Percentiles rank a stretch among this genome's conserved stretches.
These are phyloP conservation scores for Trametes cingulata DNA, from an alignment of 768 basidiomycete species.

Conservation along the genomic window DNA sequence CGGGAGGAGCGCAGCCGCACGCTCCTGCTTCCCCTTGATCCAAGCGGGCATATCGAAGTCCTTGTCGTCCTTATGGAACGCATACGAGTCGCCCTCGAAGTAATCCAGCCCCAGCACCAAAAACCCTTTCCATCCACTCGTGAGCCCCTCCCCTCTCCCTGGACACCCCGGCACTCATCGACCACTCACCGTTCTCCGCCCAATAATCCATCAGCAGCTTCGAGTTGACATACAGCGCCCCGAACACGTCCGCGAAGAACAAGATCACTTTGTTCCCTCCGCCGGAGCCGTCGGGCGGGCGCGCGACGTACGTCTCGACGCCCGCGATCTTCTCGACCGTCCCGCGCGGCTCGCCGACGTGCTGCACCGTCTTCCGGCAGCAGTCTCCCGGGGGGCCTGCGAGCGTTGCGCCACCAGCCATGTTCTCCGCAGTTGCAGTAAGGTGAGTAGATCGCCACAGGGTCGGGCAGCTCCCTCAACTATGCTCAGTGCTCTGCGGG, in stretches of 20 bases:
- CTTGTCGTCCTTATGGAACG: constrained; percentile 39
- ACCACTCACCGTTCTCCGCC: constrained; percentile 51
- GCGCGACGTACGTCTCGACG: constrained; percentile 55
- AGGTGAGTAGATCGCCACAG: too few relatives aligned
- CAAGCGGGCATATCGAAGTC: constrained; percentile 43
- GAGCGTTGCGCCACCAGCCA: not conserved
- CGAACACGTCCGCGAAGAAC: constrained; percentile 60
- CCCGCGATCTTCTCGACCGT: constrained; percentile 41
- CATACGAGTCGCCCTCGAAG: constrained; percentile 59
- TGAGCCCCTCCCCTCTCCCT: too few relatives aligned
- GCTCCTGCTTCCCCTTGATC: constrained; percentile 37
- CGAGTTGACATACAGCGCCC: constrained; percentile 59
- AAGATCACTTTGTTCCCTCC: constrained; percentile 48
- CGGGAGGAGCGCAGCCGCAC: constrained; percentile 44
- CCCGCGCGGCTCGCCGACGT: constrained; percentile 51
- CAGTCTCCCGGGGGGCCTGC: constrained; percentile 40
- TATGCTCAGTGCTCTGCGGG: too few relatives aligned
- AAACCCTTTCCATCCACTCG: constrained; percentile 43
- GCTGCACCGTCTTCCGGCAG: constrained; percentile 54
- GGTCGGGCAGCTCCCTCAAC: too few relatives aligned
- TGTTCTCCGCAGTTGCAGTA: too few relatives aligned
- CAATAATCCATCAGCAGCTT: constrained; percentile 66
- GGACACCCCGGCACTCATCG: too few relatives aligned
- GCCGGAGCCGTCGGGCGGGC: constrained; percentile 34
- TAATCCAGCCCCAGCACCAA: constrained; percentile 62